Evolutionary conservation across 768 basidiomycete species (phyloP), one percentile per base, ranked within the genome.

Genomic region (Postia placenta): DNA sequence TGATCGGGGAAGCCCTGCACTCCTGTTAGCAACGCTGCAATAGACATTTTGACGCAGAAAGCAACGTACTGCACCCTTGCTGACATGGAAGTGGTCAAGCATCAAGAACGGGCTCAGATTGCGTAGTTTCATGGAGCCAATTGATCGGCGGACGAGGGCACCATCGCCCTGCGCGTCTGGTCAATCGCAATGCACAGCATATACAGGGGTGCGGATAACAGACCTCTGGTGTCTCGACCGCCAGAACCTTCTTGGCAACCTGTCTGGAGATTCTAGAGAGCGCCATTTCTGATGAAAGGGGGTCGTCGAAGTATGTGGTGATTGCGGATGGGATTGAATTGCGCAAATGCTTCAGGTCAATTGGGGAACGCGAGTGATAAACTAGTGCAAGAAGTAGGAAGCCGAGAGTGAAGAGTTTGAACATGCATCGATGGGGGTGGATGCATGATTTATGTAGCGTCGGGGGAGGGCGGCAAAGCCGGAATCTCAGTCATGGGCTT

Each of bases 101-200:
- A 97, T 83, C 46, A 97, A 74, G 74, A 97, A 97, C 0, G 94
- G 94, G 0, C 86, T 85, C 35, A 96, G 68, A 63, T 93, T 96
- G 43, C 83, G 74, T 30, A 97, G 71, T 39, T 64, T 71, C 66
- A 71, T 69, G 3, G 82, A 76, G 5, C 95, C 95, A 54, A 97
- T 96, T 36, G 85, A 88, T 42, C 95, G 74, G 50, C 92, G 77
- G 19, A 97, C 95, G 44, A 75, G 71, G 15, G 87, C 93, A 5
- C 91, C 91, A 2, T 69, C 85, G 7, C 93, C 91, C 85, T 87
- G 49, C 5, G 26, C 46, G 39, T 1, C 19, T 33, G 15, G n/a
- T n/a, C n/a, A n/a, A n/a, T 47, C 47, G 39, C 11, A 7, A 14
- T 7, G 42, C n/a, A 26, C 26, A 33, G 52, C 33, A 20, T 12